Percentiles rank a stretch among this genome's conserved stretches.
Conservation (phyloP, 441 rosid species). For the Aleurites moluccanus region DNA sequence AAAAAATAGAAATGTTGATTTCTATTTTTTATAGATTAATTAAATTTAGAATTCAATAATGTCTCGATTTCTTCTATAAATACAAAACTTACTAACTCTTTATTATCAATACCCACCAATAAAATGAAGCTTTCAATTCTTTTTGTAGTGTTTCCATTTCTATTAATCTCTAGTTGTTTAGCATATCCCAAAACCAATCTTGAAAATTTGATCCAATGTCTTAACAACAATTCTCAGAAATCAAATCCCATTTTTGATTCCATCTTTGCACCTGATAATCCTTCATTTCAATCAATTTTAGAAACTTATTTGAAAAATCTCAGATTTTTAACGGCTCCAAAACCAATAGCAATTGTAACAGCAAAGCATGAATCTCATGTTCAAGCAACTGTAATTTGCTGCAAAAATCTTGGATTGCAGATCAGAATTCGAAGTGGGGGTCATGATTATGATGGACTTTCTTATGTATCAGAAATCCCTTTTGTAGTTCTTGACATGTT, state of each 20-base stretch:
- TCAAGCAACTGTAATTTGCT: constrained; percentile 52
- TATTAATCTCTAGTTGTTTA: neutral
- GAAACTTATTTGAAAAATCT: constrained; percentile 17
- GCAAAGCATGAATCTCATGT: constrained; percentile 49
- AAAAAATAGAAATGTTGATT: too few species aligned
- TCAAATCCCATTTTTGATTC: neutral
- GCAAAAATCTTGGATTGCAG: constrained; percentile 35
- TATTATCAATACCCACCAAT: neutral
- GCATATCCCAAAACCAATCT: neutral
- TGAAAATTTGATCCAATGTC: constrained; percentile 6
- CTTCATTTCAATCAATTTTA: constrained; percentile 10
- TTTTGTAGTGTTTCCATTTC: neutral
- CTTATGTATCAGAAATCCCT: constrained; percentile 43
- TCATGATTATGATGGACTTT: constrained; percentile 68
- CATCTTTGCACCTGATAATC: constrained; percentile 12
- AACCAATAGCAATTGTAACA: constrained; percentile 47
- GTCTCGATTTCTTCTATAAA: neutral
- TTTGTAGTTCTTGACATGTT: constrained; percentile 44
- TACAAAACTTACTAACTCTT: neutral
- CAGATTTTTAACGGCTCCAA: constrained; percentile 14
- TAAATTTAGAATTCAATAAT: too few species aligned
- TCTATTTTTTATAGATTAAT: too few species aligned
- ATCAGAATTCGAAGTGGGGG: constrained; percentile 68
- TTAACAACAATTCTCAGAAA: neutral
- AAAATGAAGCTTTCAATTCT: constrained; percentile 2